Percentiles rank a stretch among this genome's conserved stretches.
phyloP scores from a whole-genome alignment of 257 asterid genomes.

The Solanum virginianum region DNA sequence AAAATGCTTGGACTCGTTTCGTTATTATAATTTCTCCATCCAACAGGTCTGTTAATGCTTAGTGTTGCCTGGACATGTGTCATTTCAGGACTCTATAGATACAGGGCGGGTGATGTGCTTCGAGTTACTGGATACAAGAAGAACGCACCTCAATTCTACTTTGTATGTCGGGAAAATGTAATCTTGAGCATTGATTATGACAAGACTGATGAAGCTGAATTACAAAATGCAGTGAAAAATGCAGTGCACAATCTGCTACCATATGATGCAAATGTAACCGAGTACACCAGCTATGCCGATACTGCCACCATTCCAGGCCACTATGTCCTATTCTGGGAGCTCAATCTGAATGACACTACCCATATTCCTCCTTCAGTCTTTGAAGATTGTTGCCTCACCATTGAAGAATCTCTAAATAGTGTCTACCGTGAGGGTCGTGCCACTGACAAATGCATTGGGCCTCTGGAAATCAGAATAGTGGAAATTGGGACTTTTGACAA shows the following conservation, averaged over 20 bases:
- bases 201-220: conserved; percentile 82
- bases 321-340: conserved; percentile 26
- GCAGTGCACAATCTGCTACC: conserved; percentile 48
- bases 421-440: conserved; percentile 69
- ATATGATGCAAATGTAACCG: conserved; percentile 39
- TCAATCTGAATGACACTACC: conserved; percentile 12
- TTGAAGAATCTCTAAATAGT: conserved; percentile 36
- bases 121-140: neutral
- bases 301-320: conserved; percentile 55
- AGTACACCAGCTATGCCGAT: conserved; percentile 80
- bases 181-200: conserved; percentile 19
- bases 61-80: neutral
- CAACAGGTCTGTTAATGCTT: neutral
- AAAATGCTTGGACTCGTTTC: neutral
- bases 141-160: neutral
- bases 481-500: conserved; percentile 53
- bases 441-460: conserved; percentile 51
- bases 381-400: conserved; percentile 49
- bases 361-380: conserved; percentile 59
- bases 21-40: too few species aligned
- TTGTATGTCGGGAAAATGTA: neutral
- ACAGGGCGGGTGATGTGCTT: neutral
- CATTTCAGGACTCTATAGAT: neutral
- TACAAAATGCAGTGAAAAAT: conserved; percentile 40
- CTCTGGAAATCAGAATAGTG: conserved; percentile 44